phyloP scores from a whole-genome alignment of 305 asterid genomes.

The Fraxinus sp. region DNA sequence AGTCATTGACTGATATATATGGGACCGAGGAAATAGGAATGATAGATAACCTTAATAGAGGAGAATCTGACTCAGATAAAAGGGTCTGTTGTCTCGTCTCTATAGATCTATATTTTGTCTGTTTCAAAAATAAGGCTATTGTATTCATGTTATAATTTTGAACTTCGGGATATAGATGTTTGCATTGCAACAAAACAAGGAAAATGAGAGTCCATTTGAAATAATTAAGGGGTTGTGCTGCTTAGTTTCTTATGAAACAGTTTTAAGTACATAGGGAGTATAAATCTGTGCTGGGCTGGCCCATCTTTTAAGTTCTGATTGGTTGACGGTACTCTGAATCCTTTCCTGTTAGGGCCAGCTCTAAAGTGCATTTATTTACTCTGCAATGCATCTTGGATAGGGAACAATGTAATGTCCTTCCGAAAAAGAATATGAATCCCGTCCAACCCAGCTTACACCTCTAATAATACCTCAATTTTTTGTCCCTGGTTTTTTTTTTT shows the following conservation, averaged over 20 bases:
- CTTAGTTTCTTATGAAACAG: neutral
- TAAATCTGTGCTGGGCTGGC: neutral
- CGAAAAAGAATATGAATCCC: neutral
- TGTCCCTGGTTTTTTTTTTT: neutral
- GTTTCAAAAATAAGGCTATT: neutral
- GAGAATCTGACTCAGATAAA: neutral
- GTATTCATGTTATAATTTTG: neutral
- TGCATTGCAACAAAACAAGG: neutral
- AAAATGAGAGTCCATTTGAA: neutral
- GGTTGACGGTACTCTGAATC: neutral
- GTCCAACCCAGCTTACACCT: neutral
- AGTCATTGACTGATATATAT: neutral
- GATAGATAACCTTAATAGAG: slow-evolving; percentile 5
- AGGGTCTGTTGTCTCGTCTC: neutral
- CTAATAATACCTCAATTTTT: neutral
- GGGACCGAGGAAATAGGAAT: neutral
- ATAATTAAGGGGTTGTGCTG: neutral
- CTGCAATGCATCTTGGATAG: neutral
- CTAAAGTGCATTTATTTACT: neutral
- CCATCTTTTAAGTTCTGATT: neutral
- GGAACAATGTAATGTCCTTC: neutral
- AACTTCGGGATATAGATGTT: neutral
- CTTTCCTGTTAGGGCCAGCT: neutral
- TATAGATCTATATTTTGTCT: neutral
- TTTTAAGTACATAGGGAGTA: neutral